Base-by-base conservation (phyloP, 306 rosid species). In the Astragalus glycyphyllos region DNA sequence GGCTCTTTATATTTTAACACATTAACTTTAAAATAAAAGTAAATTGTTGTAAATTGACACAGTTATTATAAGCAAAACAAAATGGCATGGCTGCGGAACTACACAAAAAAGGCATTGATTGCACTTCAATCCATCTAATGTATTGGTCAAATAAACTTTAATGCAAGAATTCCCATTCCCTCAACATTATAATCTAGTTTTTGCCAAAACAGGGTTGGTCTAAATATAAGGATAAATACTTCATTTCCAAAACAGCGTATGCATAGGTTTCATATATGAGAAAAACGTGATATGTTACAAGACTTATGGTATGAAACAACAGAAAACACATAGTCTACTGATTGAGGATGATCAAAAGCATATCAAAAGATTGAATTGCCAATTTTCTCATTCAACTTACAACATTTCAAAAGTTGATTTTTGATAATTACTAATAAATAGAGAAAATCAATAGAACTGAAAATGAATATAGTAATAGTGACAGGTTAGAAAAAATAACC, bases 401-500 rank as follows among this genome's bases (percentile, higher is more conserved):
- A 7, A 49, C 26, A 49, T 14, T 14, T 7, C 46, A 41, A 38
- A 38, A 48, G 7, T 48, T 14, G 23, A 48, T 48, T 13, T 13
- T 38, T 38, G 2, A 20, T 20, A 20, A 20, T 20, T 20, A 0
- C 23, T 20, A 20, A 20, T 20, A 20, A 20, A 38, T 38, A 38
- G 6, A 13, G 16, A 5, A 48, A 48, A 16, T 13, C 2, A 14
- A n/a, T 4, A 48, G 7, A 49, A 6, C 9, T 49, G 9, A 49
- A 49, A 49, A 49, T 13, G 12, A 45, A 45, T 0, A 12, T 3
- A 45, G 12, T 45, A 14, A 15, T 8, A 49, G 20, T 6, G 0
- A 9, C 2, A 9, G 11, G 20, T 20, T n/a, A 5, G 16, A 7
- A 60, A 71, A 8, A 71, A 57, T 0, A 59, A 94, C 99, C 92